Conservation (phyloP, 2,329 filamentous ascomycete genomes). For the Dryadomyces sulphureus region DNA sequence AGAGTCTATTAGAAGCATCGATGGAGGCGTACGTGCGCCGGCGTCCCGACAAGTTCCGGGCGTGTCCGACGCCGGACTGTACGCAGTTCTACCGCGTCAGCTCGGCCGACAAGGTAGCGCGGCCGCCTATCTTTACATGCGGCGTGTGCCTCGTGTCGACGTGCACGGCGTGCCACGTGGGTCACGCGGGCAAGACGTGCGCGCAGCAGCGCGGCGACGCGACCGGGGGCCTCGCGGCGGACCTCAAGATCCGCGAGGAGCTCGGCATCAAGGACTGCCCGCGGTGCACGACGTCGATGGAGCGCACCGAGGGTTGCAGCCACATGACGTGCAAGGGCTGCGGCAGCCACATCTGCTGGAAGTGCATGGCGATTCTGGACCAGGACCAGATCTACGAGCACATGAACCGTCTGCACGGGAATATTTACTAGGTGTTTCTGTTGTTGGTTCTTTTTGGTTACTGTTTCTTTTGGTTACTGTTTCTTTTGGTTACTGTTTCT, state of each 20-base stretch:
- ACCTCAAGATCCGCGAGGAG: neutral
- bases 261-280: conserved; percentile 6
- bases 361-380: neutral
- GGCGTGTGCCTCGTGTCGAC: conserved; percentile 18
- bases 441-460: too few species aligned
- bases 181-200: conserved; percentile 15
- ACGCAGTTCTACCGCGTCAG: conserved; percentile 23
- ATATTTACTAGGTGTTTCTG: neutral
- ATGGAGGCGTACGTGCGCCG: conserved; percentile 20
- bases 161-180: conserved; percentile 21
- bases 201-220: neutral
- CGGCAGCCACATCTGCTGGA: conserved; percentile 4
- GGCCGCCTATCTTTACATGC: conserved; percentile 17
- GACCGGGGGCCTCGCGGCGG: neutral
- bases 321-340: conserved; percentile 4
- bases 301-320: conserved; percentile 3
- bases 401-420: neutral
- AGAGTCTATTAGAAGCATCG: conserved; percentile 22
- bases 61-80: conserved; percentile 29
- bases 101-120: neutral
- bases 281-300: conserved; percentile 1
- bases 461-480: neutral
- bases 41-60: conserved; percentile 18
- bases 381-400: neutral
- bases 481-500: neutral